Conservation (phyloP, 306 rosid genomes). For the Lagenaria siceraria region DNA sequence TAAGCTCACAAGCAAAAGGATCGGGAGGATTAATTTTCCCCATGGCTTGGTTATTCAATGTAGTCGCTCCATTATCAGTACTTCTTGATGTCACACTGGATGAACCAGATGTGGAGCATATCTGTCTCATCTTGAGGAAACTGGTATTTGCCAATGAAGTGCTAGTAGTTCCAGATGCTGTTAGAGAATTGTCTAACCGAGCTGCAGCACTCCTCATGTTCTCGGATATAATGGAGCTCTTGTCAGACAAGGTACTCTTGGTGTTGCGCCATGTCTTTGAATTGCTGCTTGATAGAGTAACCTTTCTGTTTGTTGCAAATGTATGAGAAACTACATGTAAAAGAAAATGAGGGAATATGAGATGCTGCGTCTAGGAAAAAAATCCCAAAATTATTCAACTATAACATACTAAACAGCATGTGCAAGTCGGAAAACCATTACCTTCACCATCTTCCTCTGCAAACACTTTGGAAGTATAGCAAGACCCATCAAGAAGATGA, state of each 20-base stretch:
- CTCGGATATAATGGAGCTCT: conserved; percentile 30
- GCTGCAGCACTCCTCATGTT: conserved; percentile 21
- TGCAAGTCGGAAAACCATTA: not conserved
- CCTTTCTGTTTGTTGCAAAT: conserved; percentile 10
- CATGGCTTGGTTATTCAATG: conserved; percentile 24
- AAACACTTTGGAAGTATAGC: conserved; percentile 12
- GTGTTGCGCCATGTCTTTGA: conserved; percentile 16
- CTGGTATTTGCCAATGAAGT: conserved; percentile 40
- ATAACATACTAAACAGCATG: not conserved
- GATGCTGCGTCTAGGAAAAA: not conserved
- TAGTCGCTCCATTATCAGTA: conserved; percentile 22
- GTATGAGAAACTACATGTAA: not conserved
- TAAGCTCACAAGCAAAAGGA: conserved; percentile 15
- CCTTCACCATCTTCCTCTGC: conserved; percentile 9
- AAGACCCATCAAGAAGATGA: conserved; percentile 10
- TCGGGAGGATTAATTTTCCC: conserved; percentile 24
- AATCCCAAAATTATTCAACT: too few species aligned
- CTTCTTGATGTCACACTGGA: conserved; percentile 47
- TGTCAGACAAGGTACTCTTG: conserved; percentile 29
- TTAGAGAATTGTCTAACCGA: conserved; percentile 25
- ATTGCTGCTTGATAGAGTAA: conserved; percentile 21
- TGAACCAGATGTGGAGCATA: conserved; percentile 50
- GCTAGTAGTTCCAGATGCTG: conserved; percentile 58
- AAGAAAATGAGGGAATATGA: not conserved
- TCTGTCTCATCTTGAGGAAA: conserved; percentile 47